These are phyloP conservation scores for Agaricales sp. DNA, from an alignment of 1,284 basidiomycete genomes.

Conservation along the genomic window DNA sequence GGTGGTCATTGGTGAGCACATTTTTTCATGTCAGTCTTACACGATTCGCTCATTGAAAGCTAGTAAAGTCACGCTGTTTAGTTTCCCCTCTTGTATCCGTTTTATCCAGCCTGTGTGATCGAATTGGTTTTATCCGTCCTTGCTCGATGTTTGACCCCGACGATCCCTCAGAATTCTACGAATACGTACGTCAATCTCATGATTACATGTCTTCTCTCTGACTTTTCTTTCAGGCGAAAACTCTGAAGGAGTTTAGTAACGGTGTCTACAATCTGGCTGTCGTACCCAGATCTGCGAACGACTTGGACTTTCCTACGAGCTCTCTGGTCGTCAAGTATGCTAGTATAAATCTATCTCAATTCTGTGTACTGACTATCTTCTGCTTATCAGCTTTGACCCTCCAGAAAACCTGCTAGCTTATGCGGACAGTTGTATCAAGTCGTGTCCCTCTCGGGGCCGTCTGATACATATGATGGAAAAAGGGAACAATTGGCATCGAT, in stretches of 20 bases:
- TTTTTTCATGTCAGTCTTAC: background rate
- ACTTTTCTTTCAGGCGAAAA: constrained; percentile 14
- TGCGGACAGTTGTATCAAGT: constrained; percentile 37
- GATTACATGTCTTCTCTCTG: constrained; percentile 13
- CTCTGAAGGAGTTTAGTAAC: constrained; percentile 33
- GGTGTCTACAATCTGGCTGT: constrained; percentile 56
- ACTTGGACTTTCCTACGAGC: constrained; percentile 43
- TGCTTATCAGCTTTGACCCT: constrained; percentile 40
- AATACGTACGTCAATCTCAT: constrained; percentile 8
- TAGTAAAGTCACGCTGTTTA: constrained; percentile 25
- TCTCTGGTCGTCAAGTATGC: constrained; percentile 50
- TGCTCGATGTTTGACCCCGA: background rate
- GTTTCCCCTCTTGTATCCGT: constrained; percentile 37
- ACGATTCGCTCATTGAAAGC: constrained; percentile 4
- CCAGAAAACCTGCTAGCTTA: constrained; percentile 52
- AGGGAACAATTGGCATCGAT: constrained; percentile 42
- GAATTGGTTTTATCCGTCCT: constrained; percentile 23
- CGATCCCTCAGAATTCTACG: background rate
- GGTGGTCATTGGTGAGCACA: constrained; percentile 47
- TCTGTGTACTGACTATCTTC: constrained; percentile 5
- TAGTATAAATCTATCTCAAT: constrained; percentile 1
- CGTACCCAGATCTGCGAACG: constrained; percentile 44
- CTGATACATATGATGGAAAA: constrained; percentile 56
- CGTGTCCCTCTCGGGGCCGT: constrained; percentile 35
- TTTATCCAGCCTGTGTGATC: constrained; percentile 25